Conservation (phyloP, 2,329 filamentous ascomycete genomes). For the Elsinoe necatrix region DNA sequence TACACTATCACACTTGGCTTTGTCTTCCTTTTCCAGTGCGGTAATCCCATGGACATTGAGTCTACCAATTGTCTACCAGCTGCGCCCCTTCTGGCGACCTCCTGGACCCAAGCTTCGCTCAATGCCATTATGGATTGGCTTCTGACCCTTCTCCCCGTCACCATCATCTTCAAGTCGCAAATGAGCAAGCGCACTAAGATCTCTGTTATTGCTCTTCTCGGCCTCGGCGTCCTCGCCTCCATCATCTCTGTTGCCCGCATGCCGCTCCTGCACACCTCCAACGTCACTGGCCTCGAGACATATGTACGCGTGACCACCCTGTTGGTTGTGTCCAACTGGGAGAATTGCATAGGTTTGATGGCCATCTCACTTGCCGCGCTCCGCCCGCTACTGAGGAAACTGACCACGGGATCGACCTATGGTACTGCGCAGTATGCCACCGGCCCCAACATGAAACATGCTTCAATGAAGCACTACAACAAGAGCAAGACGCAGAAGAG, state of each 20-base stretch:
- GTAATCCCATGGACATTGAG: constrained; percentile 1
- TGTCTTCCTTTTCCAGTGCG: constrained; percentile 13
- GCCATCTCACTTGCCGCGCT: constrained; percentile 2
- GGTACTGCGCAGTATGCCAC: not conserved
- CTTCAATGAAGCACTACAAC: not conserved
- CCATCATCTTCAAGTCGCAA: constrained; percentile 3
- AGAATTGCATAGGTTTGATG: constrained; percentile 12
- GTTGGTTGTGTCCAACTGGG: constrained; percentile 7
- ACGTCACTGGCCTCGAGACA: not conserved
- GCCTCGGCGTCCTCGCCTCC: not conserved
- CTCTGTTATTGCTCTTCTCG: constrained; percentile 3
- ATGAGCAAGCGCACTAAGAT: constrained; percentile 9
- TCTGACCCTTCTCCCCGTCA: constrained; percentile 13
- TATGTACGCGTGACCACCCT: not conserved
- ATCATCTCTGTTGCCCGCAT: constrained; percentile 5
- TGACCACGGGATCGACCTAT: not conserved
- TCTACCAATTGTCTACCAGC: not conserved
- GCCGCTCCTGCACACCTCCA: not conserved
- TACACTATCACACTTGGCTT: constrained; percentile 25
- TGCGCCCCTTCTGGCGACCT: not conserved
- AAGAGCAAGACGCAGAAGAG: not conserved
- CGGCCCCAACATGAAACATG: not conserved
- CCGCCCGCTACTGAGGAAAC: not conserved
- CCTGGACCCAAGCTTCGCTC: not conserved
- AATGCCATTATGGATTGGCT: constrained; percentile 12